Conservation (phyloP, 768 basidiomycete species). For the Lactifluus piperatus region DNA sequence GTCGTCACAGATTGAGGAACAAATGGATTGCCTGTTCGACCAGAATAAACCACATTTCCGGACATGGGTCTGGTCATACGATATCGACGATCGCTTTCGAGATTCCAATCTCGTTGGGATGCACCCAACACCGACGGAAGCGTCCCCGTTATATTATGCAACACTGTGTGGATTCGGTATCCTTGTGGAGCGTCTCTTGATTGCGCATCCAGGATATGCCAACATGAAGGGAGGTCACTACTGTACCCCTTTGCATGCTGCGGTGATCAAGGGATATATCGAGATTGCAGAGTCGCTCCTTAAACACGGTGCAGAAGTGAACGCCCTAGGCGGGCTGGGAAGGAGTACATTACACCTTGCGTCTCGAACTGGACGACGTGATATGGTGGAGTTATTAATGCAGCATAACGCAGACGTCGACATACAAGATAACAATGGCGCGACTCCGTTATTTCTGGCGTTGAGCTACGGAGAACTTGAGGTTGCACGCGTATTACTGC, state of each 20-base stretch:
- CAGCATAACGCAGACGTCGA: background rate
- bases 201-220: background rate
- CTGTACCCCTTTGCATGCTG: background rate
- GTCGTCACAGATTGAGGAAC: background rate
- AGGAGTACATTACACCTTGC: background rate
- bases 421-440: accelerated
- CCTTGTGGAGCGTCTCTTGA: background rate
- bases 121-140: background rate
- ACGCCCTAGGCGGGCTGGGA: background rate
- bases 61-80: conserved; percentile 2
- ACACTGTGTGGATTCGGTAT: background rate
- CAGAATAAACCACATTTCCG: background rate
- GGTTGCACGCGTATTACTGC: background rate
- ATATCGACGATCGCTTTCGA: background rate
- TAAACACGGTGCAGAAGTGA: background rate
- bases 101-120: background rate
- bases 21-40: background rate
- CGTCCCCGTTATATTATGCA: background rate
- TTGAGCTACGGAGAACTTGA: background rate
- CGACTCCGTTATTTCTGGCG: background rate
- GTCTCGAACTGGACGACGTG: background rate
- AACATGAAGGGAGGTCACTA: background rate
- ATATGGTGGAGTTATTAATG: background rate
- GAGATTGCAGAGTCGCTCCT: background rate
- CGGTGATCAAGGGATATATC: background rate